These are phyloP conservation scores for Mycena floridula DNA, from an alignment of 768 basidiomycete species.

Conservation along the genomic window DNA sequence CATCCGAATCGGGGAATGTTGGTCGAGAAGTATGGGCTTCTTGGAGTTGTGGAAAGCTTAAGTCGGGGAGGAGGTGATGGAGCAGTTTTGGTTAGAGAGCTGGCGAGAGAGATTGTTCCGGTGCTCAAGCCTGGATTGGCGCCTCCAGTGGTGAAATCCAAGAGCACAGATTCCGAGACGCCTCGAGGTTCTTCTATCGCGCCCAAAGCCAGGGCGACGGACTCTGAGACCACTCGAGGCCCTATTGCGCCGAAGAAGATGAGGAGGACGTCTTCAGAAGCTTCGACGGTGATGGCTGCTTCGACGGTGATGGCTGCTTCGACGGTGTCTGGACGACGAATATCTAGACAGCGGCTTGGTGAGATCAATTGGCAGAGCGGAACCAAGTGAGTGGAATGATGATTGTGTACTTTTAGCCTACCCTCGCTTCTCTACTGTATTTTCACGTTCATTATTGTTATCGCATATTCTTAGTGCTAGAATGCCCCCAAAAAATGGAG, in stretches of 20 bases:
- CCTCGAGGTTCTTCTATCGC: too few relatives aligned
- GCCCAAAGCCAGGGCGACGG: conserved; percentile 9
- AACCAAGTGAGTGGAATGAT: too few relatives aligned
- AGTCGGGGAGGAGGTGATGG: conserved; percentile 73
- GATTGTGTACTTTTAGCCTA: too few relatives aligned
- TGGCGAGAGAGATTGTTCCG: conserved; percentile 82
- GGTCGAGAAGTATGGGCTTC: conserved; percentile 76
- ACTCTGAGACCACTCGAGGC: conserved; percentile 11
- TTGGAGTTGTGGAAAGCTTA: conserved; percentile 74
- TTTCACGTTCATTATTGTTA: too few relatives aligned
- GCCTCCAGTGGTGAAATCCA: conserved; percentile 37
- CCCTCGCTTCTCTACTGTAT: too few relatives aligned
- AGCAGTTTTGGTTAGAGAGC: conserved; percentile 85
- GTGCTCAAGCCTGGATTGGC: conserved; percentile 66
- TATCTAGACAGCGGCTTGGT: conserved; percentile 45
- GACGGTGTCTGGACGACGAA: conserved; percentile 14
- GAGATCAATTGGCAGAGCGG: conserved; percentile 56
- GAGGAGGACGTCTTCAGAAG: conserved; percentile 68
- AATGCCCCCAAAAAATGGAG: too few relatives aligned
- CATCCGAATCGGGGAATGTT: conserved; percentile 81
- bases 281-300: conserved; percentile 29
- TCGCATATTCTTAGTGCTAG: too few relatives aligned
- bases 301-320: conserved; percentile 4
- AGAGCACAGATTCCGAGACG: conserved; percentile 15
- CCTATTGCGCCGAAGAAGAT: conserved; percentile 56